Evolutionary conservation across 768 basidiomycete species (phyloP), one percentile per base, ranked within the genome.

Genomic region (Lactarius tabidus): DNA sequence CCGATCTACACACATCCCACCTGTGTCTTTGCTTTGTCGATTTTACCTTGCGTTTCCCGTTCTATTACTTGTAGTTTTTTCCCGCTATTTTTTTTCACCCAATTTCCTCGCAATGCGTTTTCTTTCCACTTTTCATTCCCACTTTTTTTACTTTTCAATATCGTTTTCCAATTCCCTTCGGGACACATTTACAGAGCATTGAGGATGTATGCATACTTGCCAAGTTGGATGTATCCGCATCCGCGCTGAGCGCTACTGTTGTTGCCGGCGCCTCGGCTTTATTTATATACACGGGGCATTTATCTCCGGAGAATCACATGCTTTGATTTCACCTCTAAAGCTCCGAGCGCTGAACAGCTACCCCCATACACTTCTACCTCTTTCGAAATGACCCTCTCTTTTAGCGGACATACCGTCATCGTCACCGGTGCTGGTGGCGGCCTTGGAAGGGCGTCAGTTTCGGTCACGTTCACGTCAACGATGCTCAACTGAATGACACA

Each of bases 401-500:
- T 93, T 82, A 86, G 90, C 76, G 87, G 87, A 62, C 91, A 95
- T 60, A 93, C 91, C n/a, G 91, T 95, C 63, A 84, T 99, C 68
- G 79, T 98, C 68, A 99, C 97, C 51, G 97, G 97, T 54, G 95
- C 95, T 51, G 97, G 97, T 17, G 93, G 94, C 66, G 97, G 97
- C 18, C 82, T 99, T 17, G 97, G 97, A 52, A 89, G 86, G 79
- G 84, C 91, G 91, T 98, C 73, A 71, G 91, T 83, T 55, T 29
- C 29, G 18, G 29, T 17, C n/a, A 28, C n/a, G 12, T 39, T 58
- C 15, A 18, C 12, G 15, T 39, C 33, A 0, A 17, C 31, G 23
- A 48, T 31, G 23, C 9, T 54, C 29, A 26, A 2, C 36, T 29
- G 53, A 41, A 33, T 60, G 43, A 64, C 57, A 41, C 52, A 14